A percentile compares a stretch with the other conserved stretches of the same genome.
These are phyloP conservation scores for Sechiopsis laciniata DNA, from an alignment of 306 rosid genomes.

Conservation along the genomic window DNA sequence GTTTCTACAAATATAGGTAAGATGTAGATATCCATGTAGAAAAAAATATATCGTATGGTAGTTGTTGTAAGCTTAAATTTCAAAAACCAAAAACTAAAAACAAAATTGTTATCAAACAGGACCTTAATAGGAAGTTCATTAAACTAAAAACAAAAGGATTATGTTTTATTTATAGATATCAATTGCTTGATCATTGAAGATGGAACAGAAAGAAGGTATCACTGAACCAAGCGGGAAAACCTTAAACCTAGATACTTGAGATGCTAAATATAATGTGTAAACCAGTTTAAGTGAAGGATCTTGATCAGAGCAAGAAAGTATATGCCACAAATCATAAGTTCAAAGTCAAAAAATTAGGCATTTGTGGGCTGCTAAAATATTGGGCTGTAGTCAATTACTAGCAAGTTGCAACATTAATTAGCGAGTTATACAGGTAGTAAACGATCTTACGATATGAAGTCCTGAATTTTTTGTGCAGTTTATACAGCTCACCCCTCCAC, in stretches of 20 bases:
- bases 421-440: not conserved
- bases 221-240: not conserved
- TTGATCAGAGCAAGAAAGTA: not conserved
- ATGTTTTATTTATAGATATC: not conserved
- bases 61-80: too few relatives aligned
- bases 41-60: too few relatives aligned
- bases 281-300: not conserved
- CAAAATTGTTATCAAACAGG: too few relatives aligned
- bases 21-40: too few relatives aligned
- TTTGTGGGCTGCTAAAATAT: not conserved
- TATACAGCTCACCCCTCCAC: slow-evolving; percentile 76
- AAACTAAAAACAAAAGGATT: not conserved
- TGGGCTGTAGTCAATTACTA: not conserved
- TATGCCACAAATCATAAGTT: not conserved
- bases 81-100: too few relatives aligned
- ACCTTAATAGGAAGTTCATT: not conserved
- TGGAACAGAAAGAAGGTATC: not conserved
- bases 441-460: slow-evolving; percentile 46
- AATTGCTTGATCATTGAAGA: not conserved
- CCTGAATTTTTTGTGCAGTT: slow-evolving; percentile 51
- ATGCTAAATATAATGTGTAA: not conserved
- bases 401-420: not conserved
- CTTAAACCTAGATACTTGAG: not conserved
- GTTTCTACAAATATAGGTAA: too few relatives aligned
- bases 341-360: not conserved